phyloP scores from a whole-genome alignment of 805 yeast species.

The Sporopachydermia lactativora region DNA sequence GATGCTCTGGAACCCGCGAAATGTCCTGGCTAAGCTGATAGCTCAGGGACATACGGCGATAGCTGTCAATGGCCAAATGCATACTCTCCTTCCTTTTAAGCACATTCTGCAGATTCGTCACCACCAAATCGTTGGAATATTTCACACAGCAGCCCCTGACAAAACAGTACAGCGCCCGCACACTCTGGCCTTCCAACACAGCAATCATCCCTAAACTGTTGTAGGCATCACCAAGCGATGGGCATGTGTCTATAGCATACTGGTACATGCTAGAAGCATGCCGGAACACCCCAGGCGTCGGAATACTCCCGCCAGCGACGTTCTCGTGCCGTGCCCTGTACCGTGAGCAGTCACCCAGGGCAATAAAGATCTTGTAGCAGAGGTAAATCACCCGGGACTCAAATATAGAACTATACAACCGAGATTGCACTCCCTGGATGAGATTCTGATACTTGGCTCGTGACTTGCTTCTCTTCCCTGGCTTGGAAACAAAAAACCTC shows the following conservation, averaged over 20 bases:
- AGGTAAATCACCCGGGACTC: slow-evolving; percentile 4
- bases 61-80: slow-evolving; percentile 16
- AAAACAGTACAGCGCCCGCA: slow-evolving; percentile 28
- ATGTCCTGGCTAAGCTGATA: not conserved
- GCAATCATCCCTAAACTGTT: slow-evolving; percentile 3
- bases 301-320: not conserved
- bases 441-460: slow-evolving; percentile 7
- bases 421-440: slow-evolving; percentile 7
- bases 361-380: not conserved
- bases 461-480: slow-evolving; percentile 6
- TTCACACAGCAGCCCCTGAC: slow-evolving; percentile 30
- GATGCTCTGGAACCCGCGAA: slow-evolving; percentile 10
- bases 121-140: slow-evolving; percentile 25
- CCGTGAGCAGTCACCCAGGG: slow-evolving; percentile 2
- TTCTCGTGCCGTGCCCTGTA: not conserved
- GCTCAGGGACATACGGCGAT: slow-evolving; percentile 8
- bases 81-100: slow-evolving; percentile 20
- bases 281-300: not conserved
- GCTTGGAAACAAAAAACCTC: slow-evolving; percentile 7
- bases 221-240: slow-evolving; percentile 2
- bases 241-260: slow-evolving; percentile 1
- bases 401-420: slow-evolving; percentile 26
- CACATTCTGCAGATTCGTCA: slow-evolving; percentile 21
- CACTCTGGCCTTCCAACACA: not conserved
- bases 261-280: not conserved